Evolutionary conservation across 2,329 filamentous ascomycete genomes (phyloP), one percentile per base, ranked within the genome.

Genomic region (Aotearoamyces nothofagi): DNA sequence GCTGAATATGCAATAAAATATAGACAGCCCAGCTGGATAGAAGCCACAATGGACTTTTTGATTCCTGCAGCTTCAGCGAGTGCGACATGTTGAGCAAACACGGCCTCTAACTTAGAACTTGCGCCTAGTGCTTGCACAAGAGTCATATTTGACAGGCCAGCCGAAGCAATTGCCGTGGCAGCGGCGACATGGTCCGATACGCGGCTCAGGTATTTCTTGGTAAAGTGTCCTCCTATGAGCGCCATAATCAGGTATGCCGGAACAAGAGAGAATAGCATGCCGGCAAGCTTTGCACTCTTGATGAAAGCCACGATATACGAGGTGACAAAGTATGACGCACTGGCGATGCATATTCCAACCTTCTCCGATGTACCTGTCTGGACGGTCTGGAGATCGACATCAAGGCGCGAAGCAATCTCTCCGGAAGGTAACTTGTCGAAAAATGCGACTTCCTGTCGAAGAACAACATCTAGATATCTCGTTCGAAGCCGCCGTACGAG

Each of bases 291-390:
- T 76, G 53, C 4, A 59, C 51, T 67, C 70, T 60, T 66, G 5
- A 52, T 57, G 39, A 74, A 69, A 9, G 68, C 64, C 13, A 71
- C 58, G 35, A 68, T 47, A 29, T 67, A 54, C 15, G 67, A 56
- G 10, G 66, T 48, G 17, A 68, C 45, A 29, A 72, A 59, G 15
- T 64, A 63, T 0, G 66, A 48, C 2, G 50, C 49, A 37, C 56
- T 73, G 42, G 76, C 69, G 32, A 76, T 40, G 25, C 72, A 64
- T 2, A 58, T 59, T 5, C 66, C 68, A 1, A 77, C 54, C 41
- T 73, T 73, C 44, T 75, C 69, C 0, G 69, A 73, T 22, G 75
- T 71, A 3, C 72, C 71, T 9, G 74, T 52, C 47, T 77, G 71
- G n/a, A 77, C 52, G 2, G 59, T 62, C 44, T 76, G 77, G 34